Base-by-base conservation (phyloP, 768 basidiomycete species). In the Rhodosporidiobolus sp. region DNA sequence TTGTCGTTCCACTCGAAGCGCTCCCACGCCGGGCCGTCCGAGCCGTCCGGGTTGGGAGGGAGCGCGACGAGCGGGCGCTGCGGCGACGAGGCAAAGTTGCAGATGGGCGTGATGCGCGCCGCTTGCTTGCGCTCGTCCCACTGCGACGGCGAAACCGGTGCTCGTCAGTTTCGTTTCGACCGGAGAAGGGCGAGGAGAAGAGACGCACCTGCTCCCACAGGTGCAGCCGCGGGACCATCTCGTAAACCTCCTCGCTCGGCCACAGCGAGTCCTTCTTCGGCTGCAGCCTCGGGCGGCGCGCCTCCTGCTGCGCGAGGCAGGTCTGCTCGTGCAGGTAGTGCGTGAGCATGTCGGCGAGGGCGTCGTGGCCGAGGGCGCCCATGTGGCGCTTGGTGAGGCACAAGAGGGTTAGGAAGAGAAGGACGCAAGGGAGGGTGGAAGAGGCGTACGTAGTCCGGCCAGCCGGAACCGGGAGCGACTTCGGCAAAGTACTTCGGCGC, bases 301-400 rank as follows among this genome's bases (percentile, higher is more conserved):
- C 20, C 12, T 65, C 52, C 26, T 54, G 63, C n/a, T 28, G 26
- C 12, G 58, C 30, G 30, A 60, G 32, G 62, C 73, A 74, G 20
- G 58, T 43, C 49, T 74, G 64, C 35, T 70, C 60, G 28, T 49
- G 38, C 14, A 74, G 22, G 55, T 63, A 74, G 28, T 54, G 61
- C 30, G 73, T 55, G 38, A 68, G 50, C 56, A 74, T 63, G 56
- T 74, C 69, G 30, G 58, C 68, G 2, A 70, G 32, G 12, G 57
- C 69, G 30, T 35, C 16, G 54, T 74, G 73, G 1, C 60, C 38
- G 30, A 20, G 14, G 19, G 16, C 10, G n/a, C 35, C 26, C 20
- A 70, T 57, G 61, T 74, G 73, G 8, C 70, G 70, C 70, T 71
- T 59, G n/a, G n/a, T n/a, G 4, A 32, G 19, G n/a, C 24, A n/a